Base-by-base conservation (phyloP, 768 basidiomycete species). In the Lactifluus pinguis region DNA sequence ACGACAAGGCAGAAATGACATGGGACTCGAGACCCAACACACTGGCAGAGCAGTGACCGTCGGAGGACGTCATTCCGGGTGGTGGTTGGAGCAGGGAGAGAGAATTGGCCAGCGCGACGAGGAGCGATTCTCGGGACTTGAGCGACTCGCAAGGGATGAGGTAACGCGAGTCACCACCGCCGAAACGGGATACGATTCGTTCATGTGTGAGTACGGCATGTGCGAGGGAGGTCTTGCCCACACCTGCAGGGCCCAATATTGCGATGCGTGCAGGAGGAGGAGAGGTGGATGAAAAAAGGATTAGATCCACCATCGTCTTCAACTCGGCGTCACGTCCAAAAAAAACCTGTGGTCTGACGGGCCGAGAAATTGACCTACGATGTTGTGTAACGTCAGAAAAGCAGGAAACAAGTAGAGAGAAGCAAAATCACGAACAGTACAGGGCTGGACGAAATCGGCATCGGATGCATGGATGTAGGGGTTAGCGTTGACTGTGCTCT, bases 151-250 rank as follows among this genome's bases (percentile, higher is more conserved):
- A 77, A 8, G 72, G 70, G 7, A 76, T 69, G 68, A 74, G 73
- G 58, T 72, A 69, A 15, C 64, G 66, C 25, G 64, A 55, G 10
- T 61, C 63, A 3, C 62, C 2, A 25, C 25, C 25, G 25, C 25
- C 63, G 61, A 73, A 75, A 5, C 50, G 63, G 4, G 64, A 44
- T 25, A 65, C 58, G 9, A 75, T 59, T 10, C 53, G 48, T n/a
- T 59, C 32, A 32, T 70, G 60, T 36, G 72, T 66, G 41, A 72
- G 68, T 19, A 75, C 69, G 4, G 72, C 71, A 7, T 75, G 67
- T 2, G 76, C 73, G 34, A 72, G 61, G 5, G 73, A 65, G 4
- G 76, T 75, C 64, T 77, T 77, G 15, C 76, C 75, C 64, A 76
- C 75, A 17, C 76, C 76, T 2, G 74, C 76, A 4, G 57, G 39